A percentile compares a stretch with the other conserved stretches of the same genome.
Evolutionary conservation across 1,139 yeast species (phyloP).

Genomic region (Suzukiozyma palmioleophila): DNA sequence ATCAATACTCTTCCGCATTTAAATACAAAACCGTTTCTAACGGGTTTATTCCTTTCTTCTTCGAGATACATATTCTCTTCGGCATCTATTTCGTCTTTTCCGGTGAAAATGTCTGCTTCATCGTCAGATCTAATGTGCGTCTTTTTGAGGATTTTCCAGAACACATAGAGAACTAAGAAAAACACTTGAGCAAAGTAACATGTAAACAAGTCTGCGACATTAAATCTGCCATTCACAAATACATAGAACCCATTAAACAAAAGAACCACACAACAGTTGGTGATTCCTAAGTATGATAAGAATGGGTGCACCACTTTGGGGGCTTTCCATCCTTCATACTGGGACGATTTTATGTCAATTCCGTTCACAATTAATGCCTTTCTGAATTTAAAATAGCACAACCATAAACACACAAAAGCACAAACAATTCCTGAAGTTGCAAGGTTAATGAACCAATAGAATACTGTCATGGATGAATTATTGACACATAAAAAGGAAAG

Average conservation of each 20-base stretch:
- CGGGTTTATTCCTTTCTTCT: conserved; percentile 3
- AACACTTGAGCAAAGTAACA: conserved; percentile 39
- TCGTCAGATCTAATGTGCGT: conserved; percentile 27
- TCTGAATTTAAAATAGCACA: conserved; percentile 39
- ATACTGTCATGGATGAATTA: conserved; percentile 25
- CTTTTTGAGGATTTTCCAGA: conserved; percentile 34
- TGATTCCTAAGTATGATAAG: conserved; percentile 29
- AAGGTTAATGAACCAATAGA: conserved; percentile 37
- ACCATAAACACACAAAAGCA: conserved; percentile 48
- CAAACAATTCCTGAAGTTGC: conserved; percentile 51
- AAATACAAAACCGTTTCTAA: neutral
- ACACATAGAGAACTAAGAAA: conserved; percentile 19
- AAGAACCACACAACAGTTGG: conserved; percentile 22
- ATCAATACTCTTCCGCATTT: neutral
- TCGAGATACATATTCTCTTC: conserved; percentile 27
- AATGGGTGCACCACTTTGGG: conserved; percentile 28
- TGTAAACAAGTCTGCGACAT: conserved; percentile 34
- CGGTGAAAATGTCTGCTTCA: conserved; percentile 37
- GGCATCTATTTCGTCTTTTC: conserved; percentile 31
- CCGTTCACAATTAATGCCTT: conserved; percentile 32
- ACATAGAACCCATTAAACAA: conserved; percentile 41
- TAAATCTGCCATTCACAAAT: conserved; percentile 36
- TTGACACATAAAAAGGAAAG: conserved; percentile 28
- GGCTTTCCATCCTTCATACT: conserved; percentile 22
- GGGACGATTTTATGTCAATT: conserved; percentile 17